Evolutionary conservation across 495 filamentous ascomycete species (phyloP), one percentile per base, ranked within the genome.

Genomic region (Hypoxylon rickii): DNA sequence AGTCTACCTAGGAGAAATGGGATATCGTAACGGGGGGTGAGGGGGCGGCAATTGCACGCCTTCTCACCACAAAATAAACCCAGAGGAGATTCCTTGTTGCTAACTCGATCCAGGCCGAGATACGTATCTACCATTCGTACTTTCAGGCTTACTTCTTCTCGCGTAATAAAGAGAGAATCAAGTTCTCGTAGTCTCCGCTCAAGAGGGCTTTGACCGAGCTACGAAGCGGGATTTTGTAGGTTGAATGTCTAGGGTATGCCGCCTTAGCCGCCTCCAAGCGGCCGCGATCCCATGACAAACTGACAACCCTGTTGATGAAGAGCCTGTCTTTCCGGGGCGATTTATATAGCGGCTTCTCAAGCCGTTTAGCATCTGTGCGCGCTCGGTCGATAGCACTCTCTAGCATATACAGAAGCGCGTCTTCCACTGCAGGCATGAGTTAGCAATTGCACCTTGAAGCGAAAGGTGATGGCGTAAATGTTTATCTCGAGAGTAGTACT

Each of bases 331-430:
- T 89, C 1, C 89, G 92, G 0, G 89, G 89, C 33, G 83, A 58
- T 2, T 86, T 87, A n/a, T 77, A 76, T 85, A 92, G 89, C 13
- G 82, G 76, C 3, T 83, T 83, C 63, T 92, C 87, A 4, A 93
- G 69, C 11, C 81, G 65, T 17, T 78, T 76, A 2, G 89, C 89
- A 66, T 93, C 89, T n/a, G 82, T 76, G 72, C 81, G 80, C 1
- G 85, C 84, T 13, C 81, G 81, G 52, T 92, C 86, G 7, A 77
- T 69, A n/a, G 87, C 89, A 1, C 79, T 77, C 8, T 78, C 76
- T 3, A 92, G 71, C 66, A 89, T 86, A 32, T 81, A 76, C 33
- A 87, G 61, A 84, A 36, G 43, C 17, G 48, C 55, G 21, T 85
- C 78, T 70, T 88, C 80, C 86, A 92, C 24, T n/a, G n/a, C n/a